Percentiles rank a stretch among this genome's conserved stretches.
Conservation (phyloP, 306 rosid genomes). For the Gastrolobium bilobum region DNA sequence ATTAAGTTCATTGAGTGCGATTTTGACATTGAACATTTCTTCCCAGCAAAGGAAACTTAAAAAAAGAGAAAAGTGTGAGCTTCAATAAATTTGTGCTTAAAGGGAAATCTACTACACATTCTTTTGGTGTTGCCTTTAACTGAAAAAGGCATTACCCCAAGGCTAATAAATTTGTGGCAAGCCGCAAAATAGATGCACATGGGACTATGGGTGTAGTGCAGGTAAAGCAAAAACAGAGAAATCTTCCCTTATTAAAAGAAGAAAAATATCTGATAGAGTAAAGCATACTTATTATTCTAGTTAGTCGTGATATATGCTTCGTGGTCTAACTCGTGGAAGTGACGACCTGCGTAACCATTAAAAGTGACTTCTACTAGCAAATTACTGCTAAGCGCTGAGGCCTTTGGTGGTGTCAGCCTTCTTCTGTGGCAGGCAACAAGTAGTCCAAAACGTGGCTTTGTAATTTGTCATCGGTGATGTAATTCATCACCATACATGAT, state of each 20-base stretch:
- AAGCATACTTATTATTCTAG: conserved; percentile 30
- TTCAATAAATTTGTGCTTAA: conserved; percentile 20
- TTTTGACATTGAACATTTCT: conserved; percentile 48
- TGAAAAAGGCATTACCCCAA: conserved; percentile 32
- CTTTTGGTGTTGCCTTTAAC: conserved; percentile 30
- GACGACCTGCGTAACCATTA: conserved; percentile 18
- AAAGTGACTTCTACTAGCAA: conserved; percentile 27
- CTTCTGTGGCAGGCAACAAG: neutral
- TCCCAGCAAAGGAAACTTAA: conserved; percentile 49
- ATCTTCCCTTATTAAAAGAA: neutral
- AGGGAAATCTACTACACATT: conserved; percentile 12
- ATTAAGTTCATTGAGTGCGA: conserved; percentile 43
- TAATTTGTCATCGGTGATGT: neutral
- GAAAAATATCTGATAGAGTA: conserved; percentile 34
- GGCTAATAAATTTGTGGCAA: conserved; percentile 33
- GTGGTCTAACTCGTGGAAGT: conserved; percentile 35
- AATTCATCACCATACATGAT: neutral
- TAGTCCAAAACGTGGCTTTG: neutral
- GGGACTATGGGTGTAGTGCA: conserved; percentile 39
- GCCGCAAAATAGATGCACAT: conserved; percentile 20
- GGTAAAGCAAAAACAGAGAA: conserved; percentile 34
- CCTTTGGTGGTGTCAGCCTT: conserved; percentile 2
- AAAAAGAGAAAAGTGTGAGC: conserved; percentile 24
- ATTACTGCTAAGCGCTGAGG: neutral
- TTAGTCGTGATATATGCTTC: conserved; percentile 7